phyloP scores from a whole-genome alignment of 2,329 filamentous ascomycete genomes.

The Basipetospora chlamydospora region DNA sequence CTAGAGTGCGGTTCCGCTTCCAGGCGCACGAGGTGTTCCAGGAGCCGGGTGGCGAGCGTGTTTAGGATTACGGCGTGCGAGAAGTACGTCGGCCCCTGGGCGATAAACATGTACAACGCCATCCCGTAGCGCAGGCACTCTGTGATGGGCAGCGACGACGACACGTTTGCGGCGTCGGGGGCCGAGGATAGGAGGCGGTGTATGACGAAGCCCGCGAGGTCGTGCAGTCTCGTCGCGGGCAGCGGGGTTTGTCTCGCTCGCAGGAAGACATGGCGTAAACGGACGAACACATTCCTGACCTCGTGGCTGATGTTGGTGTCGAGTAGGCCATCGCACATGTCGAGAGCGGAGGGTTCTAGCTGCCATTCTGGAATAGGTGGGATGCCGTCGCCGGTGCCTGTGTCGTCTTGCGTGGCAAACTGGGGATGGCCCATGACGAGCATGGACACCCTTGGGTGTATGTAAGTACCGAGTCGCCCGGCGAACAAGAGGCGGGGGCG shows the following conservation, averaged over 20 bases:
- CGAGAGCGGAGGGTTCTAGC: constrained; percentile 11
- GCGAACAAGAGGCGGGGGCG: not conserved
- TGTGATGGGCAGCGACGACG: constrained; percentile 11
- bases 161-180: not conserved
- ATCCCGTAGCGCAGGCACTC: constrained; percentile 32
- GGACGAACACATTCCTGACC: constrained; percentile 22
- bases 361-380: constrained; percentile 34
- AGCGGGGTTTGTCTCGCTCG: constrained; percentile 14
- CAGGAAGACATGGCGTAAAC: constrained; percentile 29
- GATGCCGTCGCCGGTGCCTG: constrained; percentile 32
- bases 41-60: constrained; percentile 18
- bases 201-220: constrained; percentile 38
- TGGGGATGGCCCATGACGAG: constrained; percentile 37
- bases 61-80: constrained; percentile 29
- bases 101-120: constrained; percentile 35
- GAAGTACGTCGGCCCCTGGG: constrained; percentile 42
- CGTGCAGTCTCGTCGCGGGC: constrained; percentile 31
- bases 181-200: constrained; percentile 28
- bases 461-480: not conserved
- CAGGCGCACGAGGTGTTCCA: constrained; percentile 14
- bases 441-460: constrained; percentile 35
- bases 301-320: constrained; percentile 17
- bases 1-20: constrained; percentile 3
- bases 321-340: constrained; percentile 8
- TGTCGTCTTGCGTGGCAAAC: constrained; percentile 35